A percentile compares a stretch with the other conserved stretches of the same genome.
These are phyloP conservation scores for Solanum chiquidenum DNA, from an alignment of 257 asterid genomes.

Conservation along the genomic window DNA sequence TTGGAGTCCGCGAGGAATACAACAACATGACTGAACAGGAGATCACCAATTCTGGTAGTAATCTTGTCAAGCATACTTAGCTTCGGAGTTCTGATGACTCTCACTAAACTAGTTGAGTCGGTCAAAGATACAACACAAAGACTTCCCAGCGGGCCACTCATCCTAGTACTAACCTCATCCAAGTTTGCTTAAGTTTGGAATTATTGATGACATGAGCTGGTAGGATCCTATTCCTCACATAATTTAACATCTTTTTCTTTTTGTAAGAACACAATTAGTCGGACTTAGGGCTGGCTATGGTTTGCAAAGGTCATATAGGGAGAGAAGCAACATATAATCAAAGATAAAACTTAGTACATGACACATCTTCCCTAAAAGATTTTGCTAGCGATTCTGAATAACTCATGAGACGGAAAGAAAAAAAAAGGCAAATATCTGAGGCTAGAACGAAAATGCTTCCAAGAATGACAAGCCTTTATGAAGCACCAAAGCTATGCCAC, in stretches of 20 bases:
- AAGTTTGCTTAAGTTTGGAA: neutral
- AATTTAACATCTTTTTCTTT: neutral
- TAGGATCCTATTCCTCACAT: neutral
- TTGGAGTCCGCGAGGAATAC: neutral
- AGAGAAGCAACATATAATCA: neutral
- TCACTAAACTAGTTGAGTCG: neutral
- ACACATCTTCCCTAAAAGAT: neutral
- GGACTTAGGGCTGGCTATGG: neutral
- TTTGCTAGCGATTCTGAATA: neutral
- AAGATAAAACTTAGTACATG: neutral
- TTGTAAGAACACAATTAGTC: neutral
- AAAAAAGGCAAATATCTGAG: neutral
- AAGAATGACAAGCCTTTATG: neutral
- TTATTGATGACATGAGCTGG: neutral
- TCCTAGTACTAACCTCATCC: neutral
- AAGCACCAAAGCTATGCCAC: neutral
- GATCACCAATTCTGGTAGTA: neutral
- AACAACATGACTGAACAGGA: neutral
- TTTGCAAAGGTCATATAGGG: neutral
- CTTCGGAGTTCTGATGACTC: neutral
- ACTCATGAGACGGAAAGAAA: neutral
- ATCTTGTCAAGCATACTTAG: neutral
- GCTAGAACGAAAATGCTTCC: neutral
- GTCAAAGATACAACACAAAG: neutral
- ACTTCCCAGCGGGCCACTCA: neutral